Percentiles rank a stretch among this genome's conserved stretches.
Evolutionary conservation across 768 basidiomycete species (phyloP).

Genomic region (Trametes sanguinea): DNA sequence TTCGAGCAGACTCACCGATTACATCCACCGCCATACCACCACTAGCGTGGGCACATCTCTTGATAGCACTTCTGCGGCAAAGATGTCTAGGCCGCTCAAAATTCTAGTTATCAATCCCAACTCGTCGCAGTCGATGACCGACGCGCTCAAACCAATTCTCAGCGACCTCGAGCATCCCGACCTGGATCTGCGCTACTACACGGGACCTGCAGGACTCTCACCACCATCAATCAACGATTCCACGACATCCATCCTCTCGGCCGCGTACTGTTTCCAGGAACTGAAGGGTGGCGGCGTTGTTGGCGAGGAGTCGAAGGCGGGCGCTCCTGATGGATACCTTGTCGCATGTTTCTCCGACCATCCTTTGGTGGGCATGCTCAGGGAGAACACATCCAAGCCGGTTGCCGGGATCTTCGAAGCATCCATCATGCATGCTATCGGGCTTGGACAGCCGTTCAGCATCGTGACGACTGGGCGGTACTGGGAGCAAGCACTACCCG

Average conservation of each 20-base stretch:
- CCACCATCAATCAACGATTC: slow-evolving; percentile 28
- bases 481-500: slow-evolving; percentile 35
- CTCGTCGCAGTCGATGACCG: slow-evolving; percentile 36
- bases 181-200: slow-evolving; percentile 23
- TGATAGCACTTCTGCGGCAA: not conserved
- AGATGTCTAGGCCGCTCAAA: not conserved
- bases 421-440: slow-evolving; percentile 32
- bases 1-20: not conserved
- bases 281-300: not conserved
- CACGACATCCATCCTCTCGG: slow-evolving; percentile 24
- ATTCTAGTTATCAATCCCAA: slow-evolving; percentile 41
- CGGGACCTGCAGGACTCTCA: slow-evolving; percentile 17
- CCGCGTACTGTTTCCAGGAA: slow-evolving; percentile 13
- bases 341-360: slow-evolving; percentile 38
- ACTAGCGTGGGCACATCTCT: too few relatives aligned
- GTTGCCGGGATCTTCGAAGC: slow-evolving; percentile 42
- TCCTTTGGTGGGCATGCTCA: slow-evolving; percentile 33
- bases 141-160: slow-evolving; percentile 25
- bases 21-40: not conserved
- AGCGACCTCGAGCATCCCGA: slow-evolving; percentile 18
- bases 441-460: slow-evolving; percentile 32
- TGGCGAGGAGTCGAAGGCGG: not conserved
- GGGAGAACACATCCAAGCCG: slow-evolving; percentile 20
- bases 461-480: slow-evolving; percentile 41
- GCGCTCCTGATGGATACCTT: slow-evolving; percentile 28